Evolutionary conservation across 495 filamentous ascomycete species (phyloP).

Genomic region (Monascus purpureus): DNA sequence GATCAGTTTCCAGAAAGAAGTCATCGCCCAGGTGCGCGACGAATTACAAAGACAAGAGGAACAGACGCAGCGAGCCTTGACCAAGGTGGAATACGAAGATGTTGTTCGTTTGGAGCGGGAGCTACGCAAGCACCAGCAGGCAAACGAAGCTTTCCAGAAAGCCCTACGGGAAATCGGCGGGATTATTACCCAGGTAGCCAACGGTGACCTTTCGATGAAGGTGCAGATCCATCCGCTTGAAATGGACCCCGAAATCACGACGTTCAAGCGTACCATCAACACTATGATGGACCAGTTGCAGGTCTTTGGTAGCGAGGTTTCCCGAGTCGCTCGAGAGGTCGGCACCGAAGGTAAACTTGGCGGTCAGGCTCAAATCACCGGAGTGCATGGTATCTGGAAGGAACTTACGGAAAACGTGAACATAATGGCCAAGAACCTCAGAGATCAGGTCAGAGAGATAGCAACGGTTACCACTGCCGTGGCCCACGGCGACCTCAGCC

Average conservation of each 20-base stretch:
- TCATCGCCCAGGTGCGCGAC: constrained; percentile 55
- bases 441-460: constrained; percentile 88
- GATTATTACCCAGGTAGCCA: constrained; percentile 90
- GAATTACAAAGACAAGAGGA: constrained; percentile 48
- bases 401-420: constrained; percentile 97
- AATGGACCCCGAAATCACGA: constrained; percentile 99
- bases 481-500: constrained; percentile 87
- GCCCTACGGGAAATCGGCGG: constrained; percentile 91
- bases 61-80: constrained; percentile 39
- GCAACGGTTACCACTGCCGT: constrained; percentile 93
- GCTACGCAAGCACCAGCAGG: constrained; percentile 89
- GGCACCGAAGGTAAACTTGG: constrained; percentile 96
- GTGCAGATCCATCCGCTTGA: constrained; percentile 91
- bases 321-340: constrained; percentile 89
- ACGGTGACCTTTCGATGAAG: constrained; percentile 95
- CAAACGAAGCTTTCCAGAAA: constrained; percentile 97
- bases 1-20: constrained; percentile 58
- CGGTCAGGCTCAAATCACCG: constrained; percentile 87
- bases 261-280: constrained; percentile 93
- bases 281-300: constrained; percentile 99
- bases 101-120: constrained; percentile 70
- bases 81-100: constrained; percentile 48
- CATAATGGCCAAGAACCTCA: constrained; percentile 86
- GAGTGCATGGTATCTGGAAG: constrained; percentile 96
- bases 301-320: constrained; percentile 94